phyloP scores from a whole-genome alignment of 108 stramenopile species.

The Fragilaria crotonensis region DNA sequence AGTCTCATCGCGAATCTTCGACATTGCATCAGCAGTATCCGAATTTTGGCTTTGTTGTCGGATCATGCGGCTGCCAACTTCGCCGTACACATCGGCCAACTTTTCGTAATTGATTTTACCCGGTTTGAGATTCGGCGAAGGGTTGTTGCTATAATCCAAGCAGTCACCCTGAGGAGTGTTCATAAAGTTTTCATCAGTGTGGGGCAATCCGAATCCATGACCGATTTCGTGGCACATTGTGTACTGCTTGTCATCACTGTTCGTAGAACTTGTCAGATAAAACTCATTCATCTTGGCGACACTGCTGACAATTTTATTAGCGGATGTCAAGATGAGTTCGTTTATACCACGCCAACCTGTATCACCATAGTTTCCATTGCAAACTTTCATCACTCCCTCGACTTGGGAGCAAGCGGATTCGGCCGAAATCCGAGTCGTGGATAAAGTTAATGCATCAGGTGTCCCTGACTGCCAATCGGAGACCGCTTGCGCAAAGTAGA shows the following conservation, averaged over 20 bases:
- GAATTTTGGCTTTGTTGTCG: too few species aligned
- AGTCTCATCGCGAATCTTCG: too few species aligned
- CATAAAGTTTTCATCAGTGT: conserved; percentile 71
- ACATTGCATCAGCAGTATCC: too few species aligned
- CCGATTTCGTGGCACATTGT: conserved; percentile 44
- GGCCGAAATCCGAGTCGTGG: conserved; percentile 12
- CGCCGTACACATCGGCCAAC: conserved; percentile 43
- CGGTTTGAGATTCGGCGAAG: conserved; percentile 41
- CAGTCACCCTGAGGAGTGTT: conserved; percentile 61
- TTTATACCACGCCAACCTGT: conserved; percentile 77
- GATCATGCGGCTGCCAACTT: conserved; percentile 9
- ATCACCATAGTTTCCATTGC: conserved; percentile 60
- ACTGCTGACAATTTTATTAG: conserved; percentile 25
- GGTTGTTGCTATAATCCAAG: conserved; percentile 64
- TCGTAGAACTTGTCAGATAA: conserved; percentile 33
- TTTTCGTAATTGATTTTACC: conserved; percentile 39
- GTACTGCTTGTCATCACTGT: conserved; percentile 45
- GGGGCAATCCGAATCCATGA: conserved; percentile 71
- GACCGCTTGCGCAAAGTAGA: conserved; percentile 39
- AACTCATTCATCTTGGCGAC: conserved; percentile 77
- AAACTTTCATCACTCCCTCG: conserved; percentile 57
- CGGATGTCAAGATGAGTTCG: conserved; percentile 24
- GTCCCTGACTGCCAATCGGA: conserved; percentile 48
- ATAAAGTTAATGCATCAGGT: conserved; percentile 40
- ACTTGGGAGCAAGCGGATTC: conserved; percentile 35